phyloP scores from a whole-genome alignment of 768 basidiomycete genomes.

The Dendrothele bispora region DNA sequence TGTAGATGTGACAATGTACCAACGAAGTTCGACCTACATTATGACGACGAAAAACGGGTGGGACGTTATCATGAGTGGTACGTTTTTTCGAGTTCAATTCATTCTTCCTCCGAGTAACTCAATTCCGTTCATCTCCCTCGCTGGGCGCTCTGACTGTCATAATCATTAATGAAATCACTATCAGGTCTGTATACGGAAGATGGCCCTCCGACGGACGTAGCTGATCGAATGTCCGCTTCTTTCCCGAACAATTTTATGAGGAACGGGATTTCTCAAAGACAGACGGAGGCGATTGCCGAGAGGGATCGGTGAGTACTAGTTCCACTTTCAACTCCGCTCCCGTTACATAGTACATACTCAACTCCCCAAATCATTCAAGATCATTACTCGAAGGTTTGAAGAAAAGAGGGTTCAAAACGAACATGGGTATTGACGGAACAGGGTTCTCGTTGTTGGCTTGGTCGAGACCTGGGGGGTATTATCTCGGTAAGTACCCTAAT shows the following conservation, averaged over 20 bases:
- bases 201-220: conserved; percentile 47
- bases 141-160: neutral
- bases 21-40: conserved; percentile 53
- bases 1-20: conserved; percentile 57
- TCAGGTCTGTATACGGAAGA: conserved; percentile 43
- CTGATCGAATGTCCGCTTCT: conserved; percentile 52
- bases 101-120: too few relatives aligned
- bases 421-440: conserved; percentile 47
- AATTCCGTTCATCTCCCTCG: too few relatives aligned
- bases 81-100: too few relatives aligned
- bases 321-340: neutral
- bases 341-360: neutral
- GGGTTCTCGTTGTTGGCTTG: conserved; percentile 52
- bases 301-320: conserved; percentile 58
- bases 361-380: conserved; percentile 20
- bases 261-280: conserved; percentile 34
- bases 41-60: conserved; percentile 39
- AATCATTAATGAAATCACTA: neutral
- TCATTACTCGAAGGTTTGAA: conserved; percentile 55
- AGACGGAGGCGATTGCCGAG: conserved; percentile 43
- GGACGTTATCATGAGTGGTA: conserved; percentile 26
- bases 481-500: conserved; percentile 61
- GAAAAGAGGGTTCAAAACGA: conserved; percentile 56
- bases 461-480: conserved; percentile 60
- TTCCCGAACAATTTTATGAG: conserved; percentile 39